Evolutionary conservation across 257 asterid species (phyloP), one percentile per base, ranked within the genome.

Genomic region (Plectranthus barbatus): DNA sequence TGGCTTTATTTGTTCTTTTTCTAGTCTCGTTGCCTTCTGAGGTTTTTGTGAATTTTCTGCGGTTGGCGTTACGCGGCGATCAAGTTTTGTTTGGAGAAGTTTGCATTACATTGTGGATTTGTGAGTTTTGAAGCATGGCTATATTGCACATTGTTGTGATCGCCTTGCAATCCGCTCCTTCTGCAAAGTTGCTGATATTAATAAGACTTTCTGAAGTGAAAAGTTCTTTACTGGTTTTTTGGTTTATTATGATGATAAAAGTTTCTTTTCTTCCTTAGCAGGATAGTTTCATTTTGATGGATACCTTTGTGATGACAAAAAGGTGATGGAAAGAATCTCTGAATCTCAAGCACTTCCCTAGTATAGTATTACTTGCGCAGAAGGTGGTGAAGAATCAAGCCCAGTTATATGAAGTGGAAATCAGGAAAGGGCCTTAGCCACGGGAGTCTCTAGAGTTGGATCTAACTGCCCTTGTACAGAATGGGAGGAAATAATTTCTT

Each of bases 301-400:
- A 56, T 55, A 29, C 61, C 19, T 42, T 49, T 85, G 78, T 77
- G 79, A 77, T 80, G 88, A 60, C 77, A 76, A 49, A 73, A 33
- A n/a, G 44, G 70, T 78, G 60, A 81, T 81, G 90, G 92, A 80
- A 62, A 79, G 73, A 66, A 75, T 74, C 51, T 79, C 69, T 23
- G 77, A 81, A 70, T 34, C 72, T 10, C 75, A 66, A 63, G 65
- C 75, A 53, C 58, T 78, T 71, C 74, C 84, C 4, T 72, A 79
- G 73, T 79, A 79, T n/a, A 55, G 42, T 79, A 47, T 60, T 78
- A 9, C 9, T 64, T 60, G 70, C 50, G 17, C 69, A 73, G 17
- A 81, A 77, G 64, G 63, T 47, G 70, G 57, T 68, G 9, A 69
- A 56, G 65, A 45, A 47, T 45, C 74, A 52, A 60, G 63, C 74